A percentile compares a stretch with the other conserved stretches of the same genome.
phyloP scores from a whole-genome alignment of 1,284 basidiomycete genomes.

The Cryptococcus neoformans region DNA sequence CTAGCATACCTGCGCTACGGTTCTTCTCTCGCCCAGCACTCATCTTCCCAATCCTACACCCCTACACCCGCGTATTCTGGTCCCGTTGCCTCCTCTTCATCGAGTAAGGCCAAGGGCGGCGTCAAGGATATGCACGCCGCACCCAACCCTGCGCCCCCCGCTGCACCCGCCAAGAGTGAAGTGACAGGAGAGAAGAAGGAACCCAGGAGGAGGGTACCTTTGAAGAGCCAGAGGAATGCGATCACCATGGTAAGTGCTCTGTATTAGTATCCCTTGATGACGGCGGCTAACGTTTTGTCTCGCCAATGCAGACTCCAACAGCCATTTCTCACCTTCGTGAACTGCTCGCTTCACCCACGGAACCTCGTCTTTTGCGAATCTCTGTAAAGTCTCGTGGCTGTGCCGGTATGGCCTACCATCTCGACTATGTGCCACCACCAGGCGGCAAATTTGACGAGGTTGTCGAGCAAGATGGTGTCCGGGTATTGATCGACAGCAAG shows the following conservation, averaged over 20 bases:
- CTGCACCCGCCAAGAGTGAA: not conserved
- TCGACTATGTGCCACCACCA: constrained; percentile 91
- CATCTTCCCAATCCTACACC: constrained; percentile 20
- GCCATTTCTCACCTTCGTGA: constrained; percentile 71
- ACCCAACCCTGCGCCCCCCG: constrained; percentile 4
- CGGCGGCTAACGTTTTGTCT: not conserved
- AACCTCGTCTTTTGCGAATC: constrained; percentile 89
- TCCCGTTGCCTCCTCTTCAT: constrained; percentile 6
- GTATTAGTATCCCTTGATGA: not conserved
- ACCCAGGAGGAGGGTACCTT: constrained; percentile 19
- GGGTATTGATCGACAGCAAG: constrained; percentile 93
- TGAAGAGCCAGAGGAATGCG: constrained; percentile 76
- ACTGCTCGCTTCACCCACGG: constrained; percentile 55
- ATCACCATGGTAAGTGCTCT: constrained; percentile 66
- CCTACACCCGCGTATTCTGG: constrained; percentile 28
- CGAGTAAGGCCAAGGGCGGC: constrained; percentile 11
- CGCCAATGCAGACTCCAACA: constrained; percentile 63
- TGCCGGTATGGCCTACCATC: constrained; percentile 94
- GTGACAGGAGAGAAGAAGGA: constrained; percentile 1
- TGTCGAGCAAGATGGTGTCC: constrained; percentile 92
- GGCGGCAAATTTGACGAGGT: constrained; percentile 91
- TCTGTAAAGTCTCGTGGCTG: constrained; percentile 99
- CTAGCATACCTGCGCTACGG: not conserved
- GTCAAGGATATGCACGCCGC: constrained; percentile 4
- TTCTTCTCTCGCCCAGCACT: constrained; percentile 2